Percentiles rank a stretch among this genome's conserved stretches.
phyloP scores from a whole-genome alignment of 139 green algal species.

The Yamagishiella unicocca region DNA sequence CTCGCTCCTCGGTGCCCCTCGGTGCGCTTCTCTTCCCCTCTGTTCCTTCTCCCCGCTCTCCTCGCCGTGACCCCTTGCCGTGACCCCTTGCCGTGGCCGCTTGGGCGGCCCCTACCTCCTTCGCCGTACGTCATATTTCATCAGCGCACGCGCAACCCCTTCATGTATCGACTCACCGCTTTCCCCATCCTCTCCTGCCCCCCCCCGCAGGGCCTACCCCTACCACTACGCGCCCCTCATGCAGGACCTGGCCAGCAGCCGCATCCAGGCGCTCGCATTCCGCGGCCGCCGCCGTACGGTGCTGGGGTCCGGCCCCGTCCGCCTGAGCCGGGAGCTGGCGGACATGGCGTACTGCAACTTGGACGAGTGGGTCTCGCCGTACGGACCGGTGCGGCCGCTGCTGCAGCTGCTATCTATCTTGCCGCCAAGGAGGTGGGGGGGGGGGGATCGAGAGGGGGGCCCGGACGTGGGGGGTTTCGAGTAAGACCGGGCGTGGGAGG shows the following conservation, averaged over 20 bases:
- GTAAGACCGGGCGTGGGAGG: not conserved
- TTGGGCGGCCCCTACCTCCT: too few relatives aligned
- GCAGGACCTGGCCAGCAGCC: conserved; percentile 49
- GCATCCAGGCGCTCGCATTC: conserved; percentile 27
- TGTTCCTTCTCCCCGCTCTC: too few relatives aligned
- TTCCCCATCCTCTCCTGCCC: not conserved
- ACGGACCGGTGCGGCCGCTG: conserved; percentile 69
- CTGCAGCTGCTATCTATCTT: conserved; percentile 76
- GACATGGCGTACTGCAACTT: conserved; percentile 1
- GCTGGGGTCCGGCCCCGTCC: conserved; percentile 8
- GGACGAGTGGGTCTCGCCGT: conserved; percentile 46
- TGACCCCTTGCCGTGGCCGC: too few relatives aligned
- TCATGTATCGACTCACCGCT: not conserved
- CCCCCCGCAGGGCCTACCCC: conserved; percentile 54
- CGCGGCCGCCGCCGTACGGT: conserved; percentile 19
- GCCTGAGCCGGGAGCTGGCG: not conserved
- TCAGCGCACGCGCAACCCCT: too few relatives aligned
- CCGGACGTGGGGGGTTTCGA: not conserved
- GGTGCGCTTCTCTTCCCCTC: too few relatives aligned
- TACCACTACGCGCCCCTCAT: conserved; percentile 72
- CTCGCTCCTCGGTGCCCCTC: too few relatives aligned
- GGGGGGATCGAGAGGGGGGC: not conserved
- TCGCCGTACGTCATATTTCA: too few relatives aligned
- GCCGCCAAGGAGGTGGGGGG: conserved; percentile 65
- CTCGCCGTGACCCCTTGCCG: too few relatives aligned